Conservation (phyloP, 495 filamentous ascomycete species). For the Tetracladium setigerum region DNA sequence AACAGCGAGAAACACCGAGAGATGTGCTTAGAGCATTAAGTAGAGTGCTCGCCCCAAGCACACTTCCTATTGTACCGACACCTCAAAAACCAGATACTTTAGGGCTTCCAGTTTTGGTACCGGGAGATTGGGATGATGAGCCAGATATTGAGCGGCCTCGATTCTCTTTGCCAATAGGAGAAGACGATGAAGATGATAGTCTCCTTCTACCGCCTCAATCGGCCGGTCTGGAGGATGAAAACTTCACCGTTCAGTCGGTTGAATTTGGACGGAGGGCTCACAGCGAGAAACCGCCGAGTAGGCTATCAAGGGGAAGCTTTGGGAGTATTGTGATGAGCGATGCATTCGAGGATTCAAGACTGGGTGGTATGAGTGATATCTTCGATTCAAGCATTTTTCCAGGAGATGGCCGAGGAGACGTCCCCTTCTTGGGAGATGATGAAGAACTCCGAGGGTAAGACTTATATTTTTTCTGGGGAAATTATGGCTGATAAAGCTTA, state of each 20-base stretch:
- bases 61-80: conserved; percentile 51
- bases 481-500: conserved; percentile 1
- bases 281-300: conserved; percentile 40
- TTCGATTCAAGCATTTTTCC: conserved; percentile 17
- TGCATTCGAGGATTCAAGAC: conserved; percentile 45
- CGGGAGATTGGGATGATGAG: conserved; percentile 54
- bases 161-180: conserved; percentile 62
- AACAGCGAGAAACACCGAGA: conserved; percentile 69
- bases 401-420: conserved; percentile 2
- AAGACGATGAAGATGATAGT: conserved; percentile 46
- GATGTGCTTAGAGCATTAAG: conserved; percentile 62
- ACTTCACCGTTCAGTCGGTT: conserved; percentile 59
- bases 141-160: conserved; percentile 55
- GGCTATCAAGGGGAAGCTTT: conserved; percentile 47
- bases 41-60: conserved; percentile 53
- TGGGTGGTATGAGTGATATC: conserved; percentile 30
- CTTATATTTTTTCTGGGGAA: background rate
- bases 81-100: conserved; percentile 4
- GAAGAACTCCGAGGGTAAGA: conserved; percentile 11
- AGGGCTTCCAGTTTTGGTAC: background rate
- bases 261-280: conserved; percentile 59
- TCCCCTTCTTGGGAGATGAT: conserved; percentile 5
- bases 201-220: conserved; percentile 55
- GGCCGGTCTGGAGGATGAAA: conserved; percentile 58
- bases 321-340: conserved; percentile 56